These are phyloP conservation scores for Phytopythium sindhum DNA, from an alignment of 352 stramenopile genomes.

Conservation along the genomic window DNA sequence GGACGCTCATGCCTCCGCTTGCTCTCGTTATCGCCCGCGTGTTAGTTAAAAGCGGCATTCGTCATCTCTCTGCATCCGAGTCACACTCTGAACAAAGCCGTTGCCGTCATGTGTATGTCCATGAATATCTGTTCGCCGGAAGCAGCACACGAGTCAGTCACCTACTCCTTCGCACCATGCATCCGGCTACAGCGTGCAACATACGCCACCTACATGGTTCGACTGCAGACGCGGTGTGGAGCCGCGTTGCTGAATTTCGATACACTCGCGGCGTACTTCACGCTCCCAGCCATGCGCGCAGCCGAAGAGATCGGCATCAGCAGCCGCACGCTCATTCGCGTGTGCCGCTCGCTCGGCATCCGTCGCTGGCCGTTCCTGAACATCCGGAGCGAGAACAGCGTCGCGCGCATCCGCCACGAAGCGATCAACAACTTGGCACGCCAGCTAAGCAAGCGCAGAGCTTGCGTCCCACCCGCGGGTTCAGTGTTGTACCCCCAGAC, in stretches of 20 bases:
- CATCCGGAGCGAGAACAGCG: constrained; percentile 45
- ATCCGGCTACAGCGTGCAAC: neutral
- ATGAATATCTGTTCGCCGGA: neutral
- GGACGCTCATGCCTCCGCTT: too few species aligned
- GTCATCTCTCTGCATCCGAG: neutral
- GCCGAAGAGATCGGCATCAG: constrained; percentile 43
- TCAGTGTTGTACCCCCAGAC: constrained; percentile 10
- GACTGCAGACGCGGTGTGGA: constrained; percentile 24
- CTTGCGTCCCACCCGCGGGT: constrained; percentile 2
- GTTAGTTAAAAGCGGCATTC: neutral
- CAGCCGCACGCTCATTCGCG: constrained; percentile 47
- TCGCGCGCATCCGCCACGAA: constrained; percentile 44
- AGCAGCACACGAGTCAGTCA: neutral
- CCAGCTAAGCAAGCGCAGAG: constrained; percentile 34
- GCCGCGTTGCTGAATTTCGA: constrained; percentile 45
- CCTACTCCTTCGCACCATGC: neutral
- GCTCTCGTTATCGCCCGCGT: too few species aligned
- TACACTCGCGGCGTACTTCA: constrained; percentile 38
- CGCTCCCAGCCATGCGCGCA: constrained; percentile 37
- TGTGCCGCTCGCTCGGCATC: constrained; percentile 47
- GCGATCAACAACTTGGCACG: constrained; percentile 44
- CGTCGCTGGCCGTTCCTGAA: constrained; percentile 44
- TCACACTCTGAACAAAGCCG: neutral
- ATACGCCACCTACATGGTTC: constrained; percentile 27
- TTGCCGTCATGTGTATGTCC: neutral